Conservation (phyloP, 805 yeast species). For the Kodamaea kaohsiungensis region DNA sequence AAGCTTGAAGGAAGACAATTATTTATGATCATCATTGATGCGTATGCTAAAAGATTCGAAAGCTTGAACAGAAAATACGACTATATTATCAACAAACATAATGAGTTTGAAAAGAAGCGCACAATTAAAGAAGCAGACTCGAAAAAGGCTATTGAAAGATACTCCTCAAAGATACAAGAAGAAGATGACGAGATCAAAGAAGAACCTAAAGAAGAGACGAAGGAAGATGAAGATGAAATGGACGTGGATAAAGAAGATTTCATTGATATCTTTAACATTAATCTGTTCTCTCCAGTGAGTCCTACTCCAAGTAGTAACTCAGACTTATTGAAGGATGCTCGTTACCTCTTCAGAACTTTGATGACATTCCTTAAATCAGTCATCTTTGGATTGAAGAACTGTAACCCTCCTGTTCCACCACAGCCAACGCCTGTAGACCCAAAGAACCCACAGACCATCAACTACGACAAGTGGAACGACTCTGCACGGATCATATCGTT, state of each 20-base stretch:
- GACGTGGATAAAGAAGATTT: constrained; percentile 14
- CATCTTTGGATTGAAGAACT: constrained; percentile 82
- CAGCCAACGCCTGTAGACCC: constrained; percentile 50
- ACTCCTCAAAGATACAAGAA: constrained; percentile 26
- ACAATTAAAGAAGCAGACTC: constrained; percentile 42
- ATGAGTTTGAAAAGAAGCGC: constrained; percentile 48
- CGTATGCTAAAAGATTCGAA: constrained; percentile 80
- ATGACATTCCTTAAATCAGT: constrained; percentile 89
- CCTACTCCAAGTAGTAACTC: constrained; percentile 50
- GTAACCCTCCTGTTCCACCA: constrained; percentile 73
- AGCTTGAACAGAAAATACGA: constrained; percentile 72
- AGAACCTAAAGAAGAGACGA: constrained; percentile 15
- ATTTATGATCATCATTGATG: constrained; percentile 81
- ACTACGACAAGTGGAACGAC: constrained; percentile 71
- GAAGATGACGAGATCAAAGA: constrained; percentile 25
- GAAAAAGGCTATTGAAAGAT: constrained; percentile 41
- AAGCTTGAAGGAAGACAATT: constrained; percentile 82
- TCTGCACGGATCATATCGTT: constrained; percentile 78
- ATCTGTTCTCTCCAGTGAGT: constrained; percentile 56
- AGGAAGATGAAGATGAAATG: constrained; percentile 20
- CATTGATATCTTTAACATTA: constrained; percentile 37
- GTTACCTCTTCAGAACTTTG: constrained; percentile 82
- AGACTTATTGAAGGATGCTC: constrained; percentile 83
- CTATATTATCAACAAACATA: constrained; percentile 63
- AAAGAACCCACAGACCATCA: constrained; percentile 36